Percentiles rank a stretch among this genome's conserved stretches.
These are phyloP conservation scores for Basidioascus undulatus DNA, from an alignment of 768 basidiomycete genomes.

Conservation along the genomic window DNA sequence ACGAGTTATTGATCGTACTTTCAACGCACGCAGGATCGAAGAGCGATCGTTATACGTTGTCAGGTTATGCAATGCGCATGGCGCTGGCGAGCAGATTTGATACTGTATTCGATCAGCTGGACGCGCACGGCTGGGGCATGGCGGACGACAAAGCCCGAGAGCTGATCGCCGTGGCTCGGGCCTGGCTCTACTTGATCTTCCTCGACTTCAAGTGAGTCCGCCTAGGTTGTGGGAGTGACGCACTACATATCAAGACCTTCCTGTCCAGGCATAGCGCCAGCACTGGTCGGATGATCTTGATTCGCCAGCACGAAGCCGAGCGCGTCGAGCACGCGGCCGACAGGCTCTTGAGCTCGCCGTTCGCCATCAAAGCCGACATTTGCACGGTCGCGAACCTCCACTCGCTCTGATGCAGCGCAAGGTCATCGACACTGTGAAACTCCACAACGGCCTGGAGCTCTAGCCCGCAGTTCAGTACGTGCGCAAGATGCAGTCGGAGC, in stretches of 20 bases:
- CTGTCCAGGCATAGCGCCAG: background rate
- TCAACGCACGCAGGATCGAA: too few relatives aligned
- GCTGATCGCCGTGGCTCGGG: background rate
- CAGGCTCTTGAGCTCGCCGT: background rate
- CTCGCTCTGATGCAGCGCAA: background rate
- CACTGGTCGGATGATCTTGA: background rate
- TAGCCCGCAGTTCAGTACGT: too few relatives aligned
- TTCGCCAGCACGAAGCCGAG: conserved; percentile 1
- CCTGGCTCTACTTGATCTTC: conserved; percentile 1
- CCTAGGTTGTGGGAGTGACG: too few relatives aligned
- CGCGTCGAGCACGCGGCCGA: background rate
- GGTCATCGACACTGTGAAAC: background rate
- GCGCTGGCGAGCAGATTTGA: too few relatives aligned
- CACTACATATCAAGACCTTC: too few relatives aligned
- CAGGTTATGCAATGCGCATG: too few relatives aligned
- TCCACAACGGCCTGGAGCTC: too few relatives aligned
- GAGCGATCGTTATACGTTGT: too few relatives aligned
- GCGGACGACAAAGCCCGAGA: conserved; percentile 2
- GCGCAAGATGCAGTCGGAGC: too few relatives aligned
- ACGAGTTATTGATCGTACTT: too few relatives aligned
- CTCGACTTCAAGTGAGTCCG: conserved; percentile 1
- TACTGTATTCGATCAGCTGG: too few relatives aligned
- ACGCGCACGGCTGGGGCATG: background rate
- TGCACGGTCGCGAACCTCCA: conserved; percentile 2
- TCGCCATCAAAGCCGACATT: background rate